Percentiles rank a stretch among this genome's conserved stretches.
These are phyloP conservation scores for Pseudomassariella vexata DNA, from an alignment of 2,329 filamentous ascomycete species.

Conservation along the genomic window DNA sequence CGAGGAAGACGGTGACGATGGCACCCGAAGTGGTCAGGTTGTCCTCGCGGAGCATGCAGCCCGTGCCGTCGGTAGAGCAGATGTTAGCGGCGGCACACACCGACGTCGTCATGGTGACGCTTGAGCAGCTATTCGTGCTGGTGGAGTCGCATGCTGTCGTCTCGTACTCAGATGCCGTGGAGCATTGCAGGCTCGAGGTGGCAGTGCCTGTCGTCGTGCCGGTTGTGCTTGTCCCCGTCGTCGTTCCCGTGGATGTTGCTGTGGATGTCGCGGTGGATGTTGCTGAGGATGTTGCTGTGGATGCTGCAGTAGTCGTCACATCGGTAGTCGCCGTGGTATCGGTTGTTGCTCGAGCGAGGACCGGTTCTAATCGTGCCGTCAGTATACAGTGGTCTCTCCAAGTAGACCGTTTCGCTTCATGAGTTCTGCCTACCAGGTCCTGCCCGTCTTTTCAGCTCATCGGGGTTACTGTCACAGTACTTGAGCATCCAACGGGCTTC, in stretches of 20 bases:
- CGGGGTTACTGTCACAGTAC: slow-evolving; percentile 19
- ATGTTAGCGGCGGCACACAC: slow-evolving; percentile 37
- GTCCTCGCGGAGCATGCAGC: slow-evolving; percentile 37
- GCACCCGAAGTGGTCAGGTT: slow-evolving; percentile 33
- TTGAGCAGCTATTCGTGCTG: slow-evolving; percentile 32
- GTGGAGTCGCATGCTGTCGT: slow-evolving; percentile 36
- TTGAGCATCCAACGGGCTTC: slow-evolving; percentile 27
- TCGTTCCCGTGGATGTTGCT: slow-evolving; percentile 8
- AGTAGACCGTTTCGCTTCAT: too few relatives aligned
- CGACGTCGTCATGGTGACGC: slow-evolving; percentile 25
- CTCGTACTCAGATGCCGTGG: slow-evolving; percentile 25
- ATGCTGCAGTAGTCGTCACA: slow-evolving; percentile 5
- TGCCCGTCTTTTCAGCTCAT: slow-evolving; percentile 3
- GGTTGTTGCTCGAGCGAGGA: too few relatives aligned
- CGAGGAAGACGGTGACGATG: slow-evolving; percentile 43
- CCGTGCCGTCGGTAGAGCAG: slow-evolving; percentile 36
- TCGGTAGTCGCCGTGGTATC: slow-evolving; percentile 4
- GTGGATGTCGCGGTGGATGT: slow-evolving; percentile 8
- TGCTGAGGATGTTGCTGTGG: slow-evolving; percentile 2
- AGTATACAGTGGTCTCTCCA: too few relatives aligned
- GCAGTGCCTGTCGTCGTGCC: slow-evolving; percentile 7
- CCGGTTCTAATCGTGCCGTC: too few relatives aligned
- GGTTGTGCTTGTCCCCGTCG: slow-evolving; percentile 7
- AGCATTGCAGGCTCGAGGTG: slow-evolving; percentile 11
- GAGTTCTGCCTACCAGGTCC: too few relatives aligned